Conservation (phyloP, 176 grass and related monocot species). For the Raddia guianensis region DNA sequence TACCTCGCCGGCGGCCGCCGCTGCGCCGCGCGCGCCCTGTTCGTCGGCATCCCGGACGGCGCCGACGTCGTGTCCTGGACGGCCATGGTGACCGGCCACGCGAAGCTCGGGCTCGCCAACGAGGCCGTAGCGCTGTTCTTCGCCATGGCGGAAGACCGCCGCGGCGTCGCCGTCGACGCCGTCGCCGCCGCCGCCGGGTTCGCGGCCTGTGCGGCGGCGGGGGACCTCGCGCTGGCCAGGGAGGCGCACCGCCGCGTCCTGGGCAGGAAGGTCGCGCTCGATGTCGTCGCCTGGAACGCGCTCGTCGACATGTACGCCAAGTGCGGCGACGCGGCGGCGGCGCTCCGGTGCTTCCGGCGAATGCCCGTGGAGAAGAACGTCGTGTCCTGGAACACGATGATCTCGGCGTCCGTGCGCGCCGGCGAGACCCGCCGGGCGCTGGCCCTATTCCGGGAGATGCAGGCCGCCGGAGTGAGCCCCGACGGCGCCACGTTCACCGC, state of each 20-base stretch:
- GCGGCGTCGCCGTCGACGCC: background rate
- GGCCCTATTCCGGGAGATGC: conserved; percentile 56
- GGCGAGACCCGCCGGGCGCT: conserved; percentile 38
- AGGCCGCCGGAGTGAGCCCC: conserved; percentile 10
- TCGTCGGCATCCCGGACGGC: conserved; percentile 21
- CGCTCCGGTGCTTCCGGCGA: conserved; percentile 46
- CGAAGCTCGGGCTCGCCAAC: background rate
- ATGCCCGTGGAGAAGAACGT: conserved; percentile 49
- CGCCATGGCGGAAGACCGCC: background rate
- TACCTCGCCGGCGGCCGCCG: conserved; percentile 38
- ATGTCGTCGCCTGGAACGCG: conserved; percentile 71
- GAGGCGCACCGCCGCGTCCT: conserved; percentile 55
- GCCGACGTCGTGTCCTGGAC: conserved; percentile 62
- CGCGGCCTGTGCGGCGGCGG: conserved; percentile 52
- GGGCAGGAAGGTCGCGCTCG: conserved; percentile 24
- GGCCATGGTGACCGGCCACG: conserved; percentile 39
- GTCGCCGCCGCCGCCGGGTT: conserved; percentile 49
- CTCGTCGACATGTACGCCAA: conserved; percentile 77
- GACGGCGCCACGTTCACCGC: conserved; percentile 53
- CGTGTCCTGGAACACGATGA: conserved; percentile 81
- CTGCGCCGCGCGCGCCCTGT: background rate
- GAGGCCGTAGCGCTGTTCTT: conserved; percentile 47
- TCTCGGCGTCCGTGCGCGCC: conserved; percentile 41
- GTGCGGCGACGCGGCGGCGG: conserved; percentile 59
- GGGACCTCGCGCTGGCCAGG: conserved; percentile 44